These are phyloP conservation scores for Gastrolobium bilobum DNA, from an alignment of 306 rosid genomes.

Conservation along the genomic window DNA sequence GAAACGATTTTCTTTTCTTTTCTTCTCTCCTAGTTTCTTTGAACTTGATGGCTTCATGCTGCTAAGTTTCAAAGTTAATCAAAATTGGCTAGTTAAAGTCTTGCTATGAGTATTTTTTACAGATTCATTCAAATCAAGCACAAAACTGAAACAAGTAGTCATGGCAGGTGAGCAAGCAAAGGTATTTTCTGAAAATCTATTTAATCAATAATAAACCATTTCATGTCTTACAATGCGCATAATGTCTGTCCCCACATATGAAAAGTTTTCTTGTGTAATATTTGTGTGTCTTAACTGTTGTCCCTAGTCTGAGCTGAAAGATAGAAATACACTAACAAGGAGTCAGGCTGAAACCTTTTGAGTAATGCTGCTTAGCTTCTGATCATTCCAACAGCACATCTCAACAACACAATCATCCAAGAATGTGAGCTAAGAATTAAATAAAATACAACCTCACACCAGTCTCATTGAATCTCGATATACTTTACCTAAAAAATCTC, in stretches of 20 bases:
- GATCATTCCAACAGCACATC: constrained; percentile 14
- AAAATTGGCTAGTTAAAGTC: background rate
- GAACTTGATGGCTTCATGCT: constrained; percentile 22
- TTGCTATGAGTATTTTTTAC: background rate
- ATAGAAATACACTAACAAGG: constrained; percentile 36
- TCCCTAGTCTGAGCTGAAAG: constrained; percentile 37
- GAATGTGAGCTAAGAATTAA: constrained; percentile 24
- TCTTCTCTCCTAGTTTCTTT: constrained; percentile 30
- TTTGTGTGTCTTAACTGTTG: background rate
- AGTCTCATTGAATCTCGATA: constrained; percentile 7
- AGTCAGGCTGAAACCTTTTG: constrained; percentile 13
- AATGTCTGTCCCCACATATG: constrained; percentile 18
- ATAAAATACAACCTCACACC: constrained; percentile 22
- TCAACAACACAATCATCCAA: constrained; percentile 24
- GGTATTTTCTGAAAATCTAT: background rate
- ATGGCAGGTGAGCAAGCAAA: constrained; percentile 12
- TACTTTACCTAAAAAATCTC: constrained; percentile 32
- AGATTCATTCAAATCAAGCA: background rate
- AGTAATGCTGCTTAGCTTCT: constrained; percentile 1
- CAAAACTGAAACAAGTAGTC: constrained; percentile 7
- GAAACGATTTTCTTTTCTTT: background rate
- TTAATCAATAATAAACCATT: constrained; percentile 17
- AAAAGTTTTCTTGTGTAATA: background rate
- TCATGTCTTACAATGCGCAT: constrained; percentile 22
- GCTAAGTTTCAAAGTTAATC: constrained; percentile 22